phyloP scores from a whole-genome alignment of 306 rosid species.

The Inga oerstediana region DNA sequence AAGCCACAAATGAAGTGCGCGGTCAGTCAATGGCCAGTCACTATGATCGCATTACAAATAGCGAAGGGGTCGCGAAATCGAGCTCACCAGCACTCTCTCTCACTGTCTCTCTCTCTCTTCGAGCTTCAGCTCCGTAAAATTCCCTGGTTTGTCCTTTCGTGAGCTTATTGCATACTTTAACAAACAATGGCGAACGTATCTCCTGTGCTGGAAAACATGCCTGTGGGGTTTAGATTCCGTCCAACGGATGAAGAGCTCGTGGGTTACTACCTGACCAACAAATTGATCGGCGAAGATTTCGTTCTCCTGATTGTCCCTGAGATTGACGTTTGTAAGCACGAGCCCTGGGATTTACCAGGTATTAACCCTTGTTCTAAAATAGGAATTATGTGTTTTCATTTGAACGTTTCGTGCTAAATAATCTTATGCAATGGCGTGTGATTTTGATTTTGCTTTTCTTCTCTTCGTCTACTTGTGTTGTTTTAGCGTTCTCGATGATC shows the following conservation, averaged over 20 bases:
- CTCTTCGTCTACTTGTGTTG: not conserved
- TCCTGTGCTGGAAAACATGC: not conserved
- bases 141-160: not conserved
- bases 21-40: not conserved
- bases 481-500: slow-evolving; percentile 38
- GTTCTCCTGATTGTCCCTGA: slow-evolving; percentile 33
- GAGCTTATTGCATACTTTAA: not conserved
- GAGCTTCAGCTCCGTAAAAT: not conserved
- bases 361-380: not conserved
- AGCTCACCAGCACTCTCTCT: not conserved
- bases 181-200: slow-evolving; percentile 10
- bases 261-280: slow-evolving; percentile 45
- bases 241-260: slow-evolving; percentile 79
- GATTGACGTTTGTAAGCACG: slow-evolving; percentile 49
- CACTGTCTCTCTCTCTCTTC: not conserved
- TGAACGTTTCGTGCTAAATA: not conserved
- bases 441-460: not conserved
- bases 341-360: slow-evolving; percentile 70
- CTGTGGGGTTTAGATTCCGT: slow-evolving; percentile 61
- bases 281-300: slow-evolving; percentile 33
- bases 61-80: too few species aligned
- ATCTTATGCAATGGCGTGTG: not conserved
- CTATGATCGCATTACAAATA: not conserved
- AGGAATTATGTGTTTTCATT: not conserved
- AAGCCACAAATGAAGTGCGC: not conserved